These are phyloP conservation scores for Cephaloascus fragrans DNA, from an alignment of 805 yeast species.

Conservation along the genomic window DNA sequence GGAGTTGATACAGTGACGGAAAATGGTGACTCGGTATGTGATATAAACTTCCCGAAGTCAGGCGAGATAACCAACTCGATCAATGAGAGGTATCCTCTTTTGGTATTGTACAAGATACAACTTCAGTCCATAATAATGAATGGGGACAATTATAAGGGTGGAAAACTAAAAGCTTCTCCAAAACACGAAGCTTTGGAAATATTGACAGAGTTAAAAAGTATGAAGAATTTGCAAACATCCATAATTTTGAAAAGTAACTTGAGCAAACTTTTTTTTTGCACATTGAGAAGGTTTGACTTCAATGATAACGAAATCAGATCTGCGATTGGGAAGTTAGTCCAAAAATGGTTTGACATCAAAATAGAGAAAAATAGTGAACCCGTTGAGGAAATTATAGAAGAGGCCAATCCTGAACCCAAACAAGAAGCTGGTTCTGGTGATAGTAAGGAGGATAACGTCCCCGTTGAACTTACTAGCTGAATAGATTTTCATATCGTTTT, in stretches of 20 bases:
- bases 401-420: not conserved
- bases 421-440: not conserved
- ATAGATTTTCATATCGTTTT: no score
- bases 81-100: slow-evolving; percentile 8
- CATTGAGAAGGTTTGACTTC: slow-evolving; percentile 26
- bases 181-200: not conserved
- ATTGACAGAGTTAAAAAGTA: slow-evolving; percentile 10
- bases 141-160: slow-evolving; percentile 9
- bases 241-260: slow-evolving; percentile 18
- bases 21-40: slow-evolving; percentile 8
- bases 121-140: slow-evolving; percentile 8
- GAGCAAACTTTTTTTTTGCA: slow-evolving; percentile 16
- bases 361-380: slow-evolving; percentile 1
- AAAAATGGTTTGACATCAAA: slow-evolving; percentile 11
- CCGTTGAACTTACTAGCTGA: no score
- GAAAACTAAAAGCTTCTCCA: slow-evolving; percentile 9
- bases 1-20: slow-evolving; percentile 8
- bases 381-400: not conserved
- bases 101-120: slow-evolving; percentile 17
- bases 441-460: not conserved
- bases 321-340: slow-evolving; percentile 7
- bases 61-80: slow-evolving; percentile 6
- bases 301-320: slow-evolving; percentile 7
- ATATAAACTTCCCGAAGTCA: slow-evolving; percentile 6
- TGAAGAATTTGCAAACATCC: slow-evolving; percentile 15